These are phyloP conservation scores for Aureobasidium sp. DNA, from an alignment of 2,329 filamentous ascomycete species.

Conservation along the genomic window DNA sequence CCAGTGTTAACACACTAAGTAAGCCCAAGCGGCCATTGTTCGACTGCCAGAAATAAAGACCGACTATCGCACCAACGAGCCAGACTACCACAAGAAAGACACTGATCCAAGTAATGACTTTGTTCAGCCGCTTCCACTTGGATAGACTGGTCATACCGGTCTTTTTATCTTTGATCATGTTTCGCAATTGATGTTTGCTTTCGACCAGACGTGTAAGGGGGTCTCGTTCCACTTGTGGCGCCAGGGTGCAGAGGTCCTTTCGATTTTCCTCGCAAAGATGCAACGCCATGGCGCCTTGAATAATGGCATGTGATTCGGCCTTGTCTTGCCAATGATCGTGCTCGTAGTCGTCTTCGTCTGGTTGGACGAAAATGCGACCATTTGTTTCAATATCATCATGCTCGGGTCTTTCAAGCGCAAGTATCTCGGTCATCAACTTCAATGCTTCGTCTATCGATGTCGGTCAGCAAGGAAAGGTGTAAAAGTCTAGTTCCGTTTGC, in stretches of 20 bases:
- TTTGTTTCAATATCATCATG: neutral
- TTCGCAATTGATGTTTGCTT: neutral
- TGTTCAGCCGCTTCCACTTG: neutral
- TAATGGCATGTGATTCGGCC: neutral
- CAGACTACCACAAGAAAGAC: neutral
- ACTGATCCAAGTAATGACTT: neutral
- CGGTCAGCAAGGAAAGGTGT: neutral
- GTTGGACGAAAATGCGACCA: neutral
- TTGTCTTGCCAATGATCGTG: neutral
- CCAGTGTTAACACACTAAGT: neutral
- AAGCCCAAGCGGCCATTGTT: neutral
- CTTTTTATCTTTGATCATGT: neutral
- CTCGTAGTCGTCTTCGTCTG: neutral
- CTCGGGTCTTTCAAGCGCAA: neutral
- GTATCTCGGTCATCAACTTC: neutral
- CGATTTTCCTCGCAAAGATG: neutral
- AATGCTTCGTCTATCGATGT: neutral
- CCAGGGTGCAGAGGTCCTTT: slow-evolving; percentile 4
- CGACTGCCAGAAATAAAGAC: neutral
- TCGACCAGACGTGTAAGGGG: neutral
- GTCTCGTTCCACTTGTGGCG: neutral
- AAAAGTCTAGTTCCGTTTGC: neutral
- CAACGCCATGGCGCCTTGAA: neutral
- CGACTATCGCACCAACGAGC: slow-evolving; percentile 1
- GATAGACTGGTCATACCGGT: neutral